Conservation (phyloP, 2,329 filamentous ascomycete genomes). For the Trichophyton rubrum region DNA sequence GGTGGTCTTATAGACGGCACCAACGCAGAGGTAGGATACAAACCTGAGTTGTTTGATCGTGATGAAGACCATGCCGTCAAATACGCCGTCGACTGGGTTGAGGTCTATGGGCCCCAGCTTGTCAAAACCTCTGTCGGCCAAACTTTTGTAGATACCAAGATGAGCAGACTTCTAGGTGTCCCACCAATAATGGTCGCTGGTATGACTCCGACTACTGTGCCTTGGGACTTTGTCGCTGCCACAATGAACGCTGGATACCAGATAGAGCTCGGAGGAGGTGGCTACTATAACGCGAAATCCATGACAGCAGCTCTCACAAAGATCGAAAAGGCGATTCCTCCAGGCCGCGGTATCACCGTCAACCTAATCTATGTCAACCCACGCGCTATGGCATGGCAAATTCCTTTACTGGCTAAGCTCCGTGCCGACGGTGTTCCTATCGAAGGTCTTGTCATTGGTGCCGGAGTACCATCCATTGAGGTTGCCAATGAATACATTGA, state of each 20-base stretch:
- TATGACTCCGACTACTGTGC: slow-evolving; percentile 83
- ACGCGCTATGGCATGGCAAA: slow-evolving; percentile 83
- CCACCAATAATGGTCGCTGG: slow-evolving; percentile 83
- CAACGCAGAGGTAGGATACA: slow-evolving; percentile 86
- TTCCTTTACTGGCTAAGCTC: slow-evolving; percentile 67
- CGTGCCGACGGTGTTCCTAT: slow-evolving; percentile 79
- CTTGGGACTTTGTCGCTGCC: slow-evolving; percentile 82
- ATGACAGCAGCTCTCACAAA: slow-evolving; percentile 75
- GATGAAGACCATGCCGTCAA: slow-evolving; percentile 91
- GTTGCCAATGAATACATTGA: slow-evolving; percentile 89
- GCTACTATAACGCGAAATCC: slow-evolving; percentile 69
- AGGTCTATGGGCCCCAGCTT: slow-evolving; percentile 85
- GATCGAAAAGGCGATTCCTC: slow-evolving; percentile 71
- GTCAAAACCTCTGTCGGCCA: slow-evolving; percentile 79
- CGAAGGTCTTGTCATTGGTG: slow-evolving; percentile 83
- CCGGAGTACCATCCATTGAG: slow-evolving; percentile 85
- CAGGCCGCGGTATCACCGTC: slow-evolving; percentile 75
- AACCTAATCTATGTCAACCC: slow-evolving; percentile 90
- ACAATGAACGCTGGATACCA: slow-evolving; percentile 95
- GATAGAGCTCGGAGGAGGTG: slow-evolving; percentile 78
- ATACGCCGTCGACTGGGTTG: slow-evolving; percentile 94
- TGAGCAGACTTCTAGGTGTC: slow-evolving; percentile 73
- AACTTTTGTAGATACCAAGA: slow-evolving; percentile 92
- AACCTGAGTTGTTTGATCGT: slow-evolving; percentile 92
- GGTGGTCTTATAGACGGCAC: slow-evolving; percentile 88